Evolutionary conservation across 306 rosid species (phyloP), one percentile per base, ranked within the genome.

Genomic region (Cicer yamashitae): DNA sequence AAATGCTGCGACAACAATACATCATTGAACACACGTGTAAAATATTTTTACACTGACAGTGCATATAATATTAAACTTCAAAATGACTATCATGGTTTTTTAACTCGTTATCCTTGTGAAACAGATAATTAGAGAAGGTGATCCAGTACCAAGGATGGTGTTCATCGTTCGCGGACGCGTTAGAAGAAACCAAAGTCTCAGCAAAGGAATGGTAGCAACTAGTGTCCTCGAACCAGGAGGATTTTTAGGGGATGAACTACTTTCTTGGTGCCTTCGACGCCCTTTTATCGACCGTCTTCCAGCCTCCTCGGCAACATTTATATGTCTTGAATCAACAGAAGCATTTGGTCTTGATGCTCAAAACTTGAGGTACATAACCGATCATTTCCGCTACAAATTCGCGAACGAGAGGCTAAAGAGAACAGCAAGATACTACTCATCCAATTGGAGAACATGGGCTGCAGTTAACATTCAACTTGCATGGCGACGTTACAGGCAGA

Each of bases 371-470:
- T 96, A 90, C 88, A 88, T 96, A 66, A 92, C 99, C 0, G 99
- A 96, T 53, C 98, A 96, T 63, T 96, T 96, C 77, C 83, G 99
- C 3, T 96, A 96, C 89, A 92, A 92, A 68, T 96, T 96, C 13
- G 92, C 93, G 2, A 96, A 96, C 9, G 98, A 96, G 76, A 87
- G 98, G 69, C 92, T 92, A 0, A 96, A 96, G 82, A 76, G 96
- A 78, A 92, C 99, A 0, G 96, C 99, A 0, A 90, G 99, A 73
- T 96, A 92, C 64, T 96, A 96, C 87, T 96, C 99, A 1, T 96
- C 99, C 1, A 96, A 96, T 82, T 96, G 99, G 99, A 74, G 99
- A 69, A 96, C 99, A 3, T 96, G 99, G 99, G 99, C 96, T 8
- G 89, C 99, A 8, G 98, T 96, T n/a, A 94, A 87, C 48, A 81